Evolutionary conservation across 108 stramenopile genomes (phyloP), one percentile per base, ranked within the genome.

Genomic region (Heterococcus sp.): DNA sequence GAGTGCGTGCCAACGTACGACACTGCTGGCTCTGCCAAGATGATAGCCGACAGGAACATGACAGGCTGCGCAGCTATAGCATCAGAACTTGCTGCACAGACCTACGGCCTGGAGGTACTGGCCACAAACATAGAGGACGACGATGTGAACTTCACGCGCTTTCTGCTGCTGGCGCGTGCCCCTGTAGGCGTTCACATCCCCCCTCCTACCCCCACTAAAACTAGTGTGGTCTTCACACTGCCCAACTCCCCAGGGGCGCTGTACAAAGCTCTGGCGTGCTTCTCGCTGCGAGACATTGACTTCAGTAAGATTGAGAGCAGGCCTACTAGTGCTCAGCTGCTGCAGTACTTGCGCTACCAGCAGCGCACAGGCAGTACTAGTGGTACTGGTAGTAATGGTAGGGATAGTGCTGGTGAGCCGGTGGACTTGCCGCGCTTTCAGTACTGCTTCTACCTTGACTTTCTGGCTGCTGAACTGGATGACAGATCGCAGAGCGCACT

Each of bases 1-100:
- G 69, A 79, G 70, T 65, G 69, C 33, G 78, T 79, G 64, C 35
- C 33, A 30, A 79, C 71, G 71, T 79, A 79, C 71, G 97, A 98
- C 86, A 98, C 97, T 21, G 97, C 97, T 4, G 97, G 97, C 65
- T 89, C 89, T 71, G 97, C 96, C 76, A 96, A 96, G 85, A 95
- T 96, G 92, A 95, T 98, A 63, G 74, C 87, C 35, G 92, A 91
- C 31, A 74, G 75, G n/a, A n/a, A 38, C 2, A 28, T 82, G 76
- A 28, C 38, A 64, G 82, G 64, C 38, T 71, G 70, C 33, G 93
- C 92, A 35, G 96, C 96, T 1, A 94, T 97, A 73, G 96, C 95
- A 3, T 93, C 92, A 1, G 94, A 94, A 73, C 86, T 98, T 69
- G 97, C 96, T 3, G 96, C 92, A 11, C 86, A 71, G 40, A 93